Conservation (phyloP, 305 asterid genomes). For the Coffea humblotiana region DNA sequence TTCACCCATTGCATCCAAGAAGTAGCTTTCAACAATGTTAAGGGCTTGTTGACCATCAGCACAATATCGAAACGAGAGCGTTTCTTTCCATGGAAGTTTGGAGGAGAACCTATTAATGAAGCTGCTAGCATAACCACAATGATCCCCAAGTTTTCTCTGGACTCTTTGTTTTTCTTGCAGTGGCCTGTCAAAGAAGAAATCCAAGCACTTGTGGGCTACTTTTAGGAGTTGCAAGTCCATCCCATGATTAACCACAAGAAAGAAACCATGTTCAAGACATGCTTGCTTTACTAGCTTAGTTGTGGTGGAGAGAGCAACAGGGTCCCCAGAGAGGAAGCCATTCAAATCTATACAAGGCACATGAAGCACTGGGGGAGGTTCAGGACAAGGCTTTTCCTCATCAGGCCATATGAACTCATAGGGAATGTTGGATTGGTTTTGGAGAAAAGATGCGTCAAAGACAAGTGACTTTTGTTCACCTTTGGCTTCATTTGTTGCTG, state of each 20-base stretch:
- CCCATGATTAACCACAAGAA: conserved; percentile 67
- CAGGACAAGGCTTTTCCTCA: conserved; percentile 53
- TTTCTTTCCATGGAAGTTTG: conserved; percentile 90
- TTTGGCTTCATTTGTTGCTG: neutral
- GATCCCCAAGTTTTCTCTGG: conserved; percentile 55
- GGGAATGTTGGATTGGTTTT: conserved; percentile 52
- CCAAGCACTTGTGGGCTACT: conserved; percentile 40
- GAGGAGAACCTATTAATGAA: conserved; percentile 65
- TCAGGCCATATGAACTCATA: conserved; percentile 82
- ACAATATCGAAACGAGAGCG: conserved; percentile 57
- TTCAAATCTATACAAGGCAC: conserved; percentile 60
- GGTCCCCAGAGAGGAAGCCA: conserved; percentile 53
- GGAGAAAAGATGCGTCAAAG: conserved; percentile 52
- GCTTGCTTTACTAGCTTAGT: conserved; percentile 42
- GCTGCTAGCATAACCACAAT: conserved; percentile 78
- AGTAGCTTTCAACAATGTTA: conserved; percentile 32
- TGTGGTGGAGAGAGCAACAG: conserved; percentile 31
- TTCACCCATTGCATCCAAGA: conserved; percentile 53
- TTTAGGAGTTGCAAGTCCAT: conserved; percentile 49
- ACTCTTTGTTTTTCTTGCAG: conserved; percentile 53
- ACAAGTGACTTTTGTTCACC: conserved; percentile 25
- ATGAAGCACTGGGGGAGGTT: conserved; percentile 46
- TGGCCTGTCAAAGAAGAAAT: conserved; percentile 46
- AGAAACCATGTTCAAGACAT: conserved; percentile 69
- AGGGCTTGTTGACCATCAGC: conserved; percentile 29